Conservation (phyloP, 1,139 yeast genomes). For the Yamadazyma siamensis region DNA sequence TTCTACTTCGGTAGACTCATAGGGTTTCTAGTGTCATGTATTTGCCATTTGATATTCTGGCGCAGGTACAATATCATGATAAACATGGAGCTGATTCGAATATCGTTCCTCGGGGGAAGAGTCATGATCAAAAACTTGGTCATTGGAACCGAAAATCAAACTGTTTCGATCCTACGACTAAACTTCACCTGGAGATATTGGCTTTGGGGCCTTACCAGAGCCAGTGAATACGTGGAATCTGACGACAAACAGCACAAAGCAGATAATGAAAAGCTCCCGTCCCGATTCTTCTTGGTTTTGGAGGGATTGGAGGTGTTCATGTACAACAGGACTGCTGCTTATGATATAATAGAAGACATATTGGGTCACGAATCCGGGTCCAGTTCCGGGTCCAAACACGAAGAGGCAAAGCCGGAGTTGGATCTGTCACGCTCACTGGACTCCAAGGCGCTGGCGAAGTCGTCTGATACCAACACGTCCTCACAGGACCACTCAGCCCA, state of each 20-base stretch:
- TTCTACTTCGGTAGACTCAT: slow-evolving; percentile 75
- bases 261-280: slow-evolving; percentile 50
- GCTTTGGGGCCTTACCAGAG: slow-evolving; percentile 53
- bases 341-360: slow-evolving; percentile 57
- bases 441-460: too few species aligned
- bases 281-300: slow-evolving; percentile 55
- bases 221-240: slow-evolving; percentile 35
- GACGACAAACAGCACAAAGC: slow-evolving; percentile 13
- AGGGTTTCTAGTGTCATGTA: slow-evolving; percentile 56
- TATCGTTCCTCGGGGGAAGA: slow-evolving; percentile 81
- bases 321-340: slow-evolving; percentile 76
- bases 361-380: slow-evolving; percentile 20
- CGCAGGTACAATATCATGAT: slow-evolving; percentile 51
- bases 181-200: slow-evolving; percentile 90
- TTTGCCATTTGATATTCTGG: slow-evolving; percentile 63
- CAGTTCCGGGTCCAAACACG: slow-evolving; percentile 1
- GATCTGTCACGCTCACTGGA: too few species aligned
- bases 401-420: background rate
- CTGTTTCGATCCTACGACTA: slow-evolving; percentile 66
- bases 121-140: slow-evolving; percentile 73
- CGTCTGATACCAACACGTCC: slow-evolving; percentile 1
- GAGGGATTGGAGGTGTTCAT: slow-evolving; percentile 82
- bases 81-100: slow-evolving; percentile 66
- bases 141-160: slow-evolving; percentile 65
- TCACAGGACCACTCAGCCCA: slow-evolving; percentile 5